Percentiles rank a stretch among this genome's conserved stretches.
Evolutionary conservation across 495 filamentous ascomycete species (phyloP).

Genomic region (Saxophila tyrrhenica): DNA sequence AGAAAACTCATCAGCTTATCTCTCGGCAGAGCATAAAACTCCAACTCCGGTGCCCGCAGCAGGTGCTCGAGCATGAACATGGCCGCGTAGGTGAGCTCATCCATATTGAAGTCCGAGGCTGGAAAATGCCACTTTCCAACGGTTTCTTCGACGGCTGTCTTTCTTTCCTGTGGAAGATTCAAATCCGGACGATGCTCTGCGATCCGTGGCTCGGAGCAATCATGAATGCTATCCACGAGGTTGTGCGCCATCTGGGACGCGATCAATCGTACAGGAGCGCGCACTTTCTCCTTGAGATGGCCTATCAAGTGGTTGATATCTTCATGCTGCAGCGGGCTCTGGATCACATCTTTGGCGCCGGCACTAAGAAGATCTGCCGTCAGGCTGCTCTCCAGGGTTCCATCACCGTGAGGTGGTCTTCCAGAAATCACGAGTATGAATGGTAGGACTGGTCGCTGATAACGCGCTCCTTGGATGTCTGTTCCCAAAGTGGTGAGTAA

Average conservation of each 20-base stretch:
- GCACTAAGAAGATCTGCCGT: constrained; percentile 53
- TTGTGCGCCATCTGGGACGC: constrained; percentile 84
- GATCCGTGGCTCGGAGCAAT: constrained; percentile 43
- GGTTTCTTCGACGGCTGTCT: constrained; percentile 51
- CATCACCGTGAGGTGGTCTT: neutral
- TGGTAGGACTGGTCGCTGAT: constrained; percentile 15
- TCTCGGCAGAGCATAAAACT: constrained; percentile 40
- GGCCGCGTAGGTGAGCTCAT: constrained; percentile 73
- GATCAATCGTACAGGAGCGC: constrained; percentile 79
- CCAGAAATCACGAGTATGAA: constrained; percentile 10
- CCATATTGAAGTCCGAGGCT: constrained; percentile 77
- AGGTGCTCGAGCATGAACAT: constrained; percentile 82
- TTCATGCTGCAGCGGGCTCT: constrained; percentile 59
- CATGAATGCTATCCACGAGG: constrained; percentile 86
- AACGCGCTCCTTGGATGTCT: constrained; percentile 17
- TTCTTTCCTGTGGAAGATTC: constrained; percentile 43
- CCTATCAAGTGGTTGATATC: constrained; percentile 62
- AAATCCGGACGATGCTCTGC: constrained; percentile 29
- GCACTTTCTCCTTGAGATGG: constrained; percentile 74
- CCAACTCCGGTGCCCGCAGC: constrained; percentile 66
- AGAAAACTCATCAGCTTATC: constrained; percentile 64
- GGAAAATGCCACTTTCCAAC: constrained; percentile 80
- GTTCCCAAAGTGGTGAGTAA: constrained; percentile 8
- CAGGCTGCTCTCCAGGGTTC: neutral
- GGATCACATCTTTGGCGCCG: constrained; percentile 75